A percentile compares a stretch with the other conserved stretches of the same genome.
phyloP scores from a whole-genome alignment of 2,329 filamentous ascomycete genomes.

The Ambrosiella beaveri region DNA sequence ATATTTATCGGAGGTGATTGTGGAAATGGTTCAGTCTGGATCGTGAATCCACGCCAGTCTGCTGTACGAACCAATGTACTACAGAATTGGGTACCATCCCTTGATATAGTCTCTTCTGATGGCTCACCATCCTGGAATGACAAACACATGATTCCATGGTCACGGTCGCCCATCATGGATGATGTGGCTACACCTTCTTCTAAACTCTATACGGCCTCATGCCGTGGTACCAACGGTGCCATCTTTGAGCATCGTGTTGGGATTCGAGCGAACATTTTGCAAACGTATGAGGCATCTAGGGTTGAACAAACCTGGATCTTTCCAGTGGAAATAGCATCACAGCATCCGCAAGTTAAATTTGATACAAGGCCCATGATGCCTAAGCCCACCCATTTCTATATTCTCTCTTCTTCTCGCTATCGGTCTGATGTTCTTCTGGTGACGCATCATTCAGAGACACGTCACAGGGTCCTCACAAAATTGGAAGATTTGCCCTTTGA shows the following conservation, averaged over 20 bases:
- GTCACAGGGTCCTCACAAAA: slow-evolving; percentile 20
- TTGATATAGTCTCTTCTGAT: slow-evolving; percentile 36
- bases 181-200: slow-evolving; percentile 21
- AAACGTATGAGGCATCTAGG: slow-evolving; percentile 35
- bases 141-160: slow-evolving; percentile 17
- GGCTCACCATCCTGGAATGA: slow-evolving; percentile 20
- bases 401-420: slow-evolving; percentile 33
- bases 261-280: slow-evolving; percentile 47
- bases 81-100: slow-evolving; percentile 43
- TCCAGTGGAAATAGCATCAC: slow-evolving; percentile 14
- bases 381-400: slow-evolving; percentile 15
- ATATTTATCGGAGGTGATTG: slow-evolving; percentile 63
- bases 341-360: slow-evolving; percentile 9
- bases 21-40: slow-evolving; percentile 60
- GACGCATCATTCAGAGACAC: slow-evolving; percentile 16
- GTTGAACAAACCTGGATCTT: slow-evolving; percentile 39
- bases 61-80: slow-evolving; percentile 31
- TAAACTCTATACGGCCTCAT: slow-evolving; percentile 48
- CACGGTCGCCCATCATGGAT: slow-evolving; percentile 15
- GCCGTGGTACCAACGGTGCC: slow-evolving; percentile 42
- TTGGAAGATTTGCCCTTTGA: slow-evolving; percentile 20
- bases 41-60: slow-evolving; percentile 39
- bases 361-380: background rate
- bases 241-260: slow-evolving; percentile 55
- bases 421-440: slow-evolving; percentile 32